Conservation (phyloP, 257 asterid genomes). For the Plantago major region DNA sequence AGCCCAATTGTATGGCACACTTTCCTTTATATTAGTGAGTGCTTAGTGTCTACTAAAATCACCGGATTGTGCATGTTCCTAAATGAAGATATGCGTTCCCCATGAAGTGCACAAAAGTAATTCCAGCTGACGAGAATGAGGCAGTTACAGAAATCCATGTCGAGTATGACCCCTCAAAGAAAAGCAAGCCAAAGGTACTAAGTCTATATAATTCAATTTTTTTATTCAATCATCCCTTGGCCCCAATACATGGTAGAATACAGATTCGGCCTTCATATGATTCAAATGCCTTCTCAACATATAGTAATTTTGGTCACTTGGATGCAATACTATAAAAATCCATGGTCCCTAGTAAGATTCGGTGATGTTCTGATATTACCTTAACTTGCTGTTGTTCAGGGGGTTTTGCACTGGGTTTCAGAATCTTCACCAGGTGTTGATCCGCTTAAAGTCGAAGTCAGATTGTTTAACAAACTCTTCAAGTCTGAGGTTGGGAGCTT, state of each 20-base stretch:
- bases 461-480: constrained; percentile 76
- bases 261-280: too few relatives aligned
- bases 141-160: constrained; percentile 71
- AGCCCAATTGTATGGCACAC: too few relatives aligned
- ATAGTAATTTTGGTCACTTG: too few relatives aligned
- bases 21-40: too few relatives aligned
- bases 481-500: constrained; percentile 65
- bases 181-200: constrained; percentile 79
- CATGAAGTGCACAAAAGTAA: constrained; percentile 75
- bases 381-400: constrained; percentile 37
- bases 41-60: neutral
- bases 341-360: neutral
- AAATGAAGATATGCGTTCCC: constrained; percentile 81
- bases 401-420: constrained; percentile 93
- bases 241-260: too few relatives aligned
- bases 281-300: too few relatives aligned
- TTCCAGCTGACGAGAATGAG: constrained; percentile 54
- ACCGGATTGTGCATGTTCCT: too few relatives aligned
- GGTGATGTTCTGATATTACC: neutral
- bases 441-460: constrained; percentile 75
- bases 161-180: constrained; percentile 80
- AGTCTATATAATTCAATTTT: neutral
- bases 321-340: too few relatives aligned
- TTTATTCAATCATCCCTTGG: too few relatives aligned
- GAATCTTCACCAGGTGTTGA: constrained; percentile 66